phyloP scores from a whole-genome alignment of 257 asterid species.

The Primulina tabacum region DNA sequence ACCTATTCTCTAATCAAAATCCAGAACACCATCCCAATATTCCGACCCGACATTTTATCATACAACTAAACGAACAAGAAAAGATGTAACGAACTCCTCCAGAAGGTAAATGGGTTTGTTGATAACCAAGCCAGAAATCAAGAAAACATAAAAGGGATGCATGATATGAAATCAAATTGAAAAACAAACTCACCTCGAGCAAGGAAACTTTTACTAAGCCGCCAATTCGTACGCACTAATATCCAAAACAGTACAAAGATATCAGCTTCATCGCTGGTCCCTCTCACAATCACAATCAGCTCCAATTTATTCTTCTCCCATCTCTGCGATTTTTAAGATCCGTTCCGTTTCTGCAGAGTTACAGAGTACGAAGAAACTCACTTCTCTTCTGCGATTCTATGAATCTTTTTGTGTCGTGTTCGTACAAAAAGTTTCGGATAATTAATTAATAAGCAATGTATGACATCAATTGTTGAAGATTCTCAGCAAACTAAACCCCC shows the following conservation, averaged over 20 bases:
- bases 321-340: neutral
- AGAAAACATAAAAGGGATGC: neutral
- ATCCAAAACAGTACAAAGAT: neutral
- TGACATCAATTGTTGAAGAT: neutral
- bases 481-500: neutral
- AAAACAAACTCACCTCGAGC: neutral
- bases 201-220: neutral
- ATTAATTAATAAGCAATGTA: too few relatives aligned
- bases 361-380: neutral
- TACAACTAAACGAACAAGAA: neutral
- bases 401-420: neutral
- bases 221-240: neutral
- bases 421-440: neutral
- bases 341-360: neutral
- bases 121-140: neutral
- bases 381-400: neutral
- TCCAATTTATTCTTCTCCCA: too few relatives aligned
- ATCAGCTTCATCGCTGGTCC: neutral
- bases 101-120: neutral
- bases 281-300: too few relatives aligned
- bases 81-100: neutral
- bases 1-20: neutral
- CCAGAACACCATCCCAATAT: neutral
- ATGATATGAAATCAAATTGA: neutral
- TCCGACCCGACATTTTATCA: neutral